Percentiles rank a stretch among this genome's conserved stretches.
phyloP scores from a whole-genome alignment of 805 yeast species.

The Torulaspora quercuum region DNA sequence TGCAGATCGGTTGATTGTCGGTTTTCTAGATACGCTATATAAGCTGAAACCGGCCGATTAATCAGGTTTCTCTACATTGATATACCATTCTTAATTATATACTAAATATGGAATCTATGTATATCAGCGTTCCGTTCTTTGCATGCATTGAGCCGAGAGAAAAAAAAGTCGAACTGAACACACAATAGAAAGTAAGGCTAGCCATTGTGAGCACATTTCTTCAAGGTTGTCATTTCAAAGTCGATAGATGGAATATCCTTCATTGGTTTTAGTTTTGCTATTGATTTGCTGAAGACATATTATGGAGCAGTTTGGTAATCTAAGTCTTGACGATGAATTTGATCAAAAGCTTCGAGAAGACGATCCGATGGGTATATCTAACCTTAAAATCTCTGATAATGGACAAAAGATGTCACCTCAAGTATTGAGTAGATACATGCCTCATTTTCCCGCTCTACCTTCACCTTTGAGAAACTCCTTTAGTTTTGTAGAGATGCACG shows the following conservation, averaged over 20 bases:
- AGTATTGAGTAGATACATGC: slow-evolving; percentile 17
- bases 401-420: slow-evolving; percentile 15
- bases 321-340: slow-evolving; percentile 15
- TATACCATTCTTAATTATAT: too few relatives aligned
- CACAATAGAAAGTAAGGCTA: too few relatives aligned
- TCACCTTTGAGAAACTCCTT: slow-evolving; percentile 21
- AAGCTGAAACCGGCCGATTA: slow-evolving; percentile 39
- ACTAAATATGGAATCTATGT: too few relatives aligned
- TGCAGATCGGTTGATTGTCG: slow-evolving; percentile 73
- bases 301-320: slow-evolving; percentile 18
- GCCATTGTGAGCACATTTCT: too few relatives aligned
- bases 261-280: not conserved
- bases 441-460: slow-evolving; percentile 18
- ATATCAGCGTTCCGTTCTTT: too few relatives aligned
- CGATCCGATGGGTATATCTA: slow-evolving; percentile 23
- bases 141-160: too few relatives aligned
- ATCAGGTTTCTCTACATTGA: not conserved
- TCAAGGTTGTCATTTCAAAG: too few relatives aligned
- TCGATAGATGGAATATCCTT: too few relatives aligned
- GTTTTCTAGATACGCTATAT: slow-evolving; percentile 78
- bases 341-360: slow-evolving; percentile 18
- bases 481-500: slow-evolving; percentile 10
- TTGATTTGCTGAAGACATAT: not conserved
- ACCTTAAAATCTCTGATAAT: slow-evolving; percentile 20
- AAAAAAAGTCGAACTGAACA: too few relatives aligned